These are phyloP conservation scores for Amaranthus palmeri DNA, from an alignment of 148 eudicot species.

Conservation along the genomic window DNA sequence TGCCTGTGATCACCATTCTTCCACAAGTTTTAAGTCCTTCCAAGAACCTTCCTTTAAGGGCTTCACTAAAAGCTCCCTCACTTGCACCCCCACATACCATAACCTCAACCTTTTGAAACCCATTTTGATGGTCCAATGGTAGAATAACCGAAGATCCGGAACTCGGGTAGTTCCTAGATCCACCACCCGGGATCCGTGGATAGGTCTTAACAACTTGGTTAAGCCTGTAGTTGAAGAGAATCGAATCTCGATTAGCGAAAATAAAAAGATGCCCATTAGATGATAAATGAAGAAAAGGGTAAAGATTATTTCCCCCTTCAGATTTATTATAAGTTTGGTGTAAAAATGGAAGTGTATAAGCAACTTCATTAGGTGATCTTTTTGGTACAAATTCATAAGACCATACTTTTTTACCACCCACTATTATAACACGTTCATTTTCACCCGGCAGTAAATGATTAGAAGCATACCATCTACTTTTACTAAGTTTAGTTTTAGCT, in stretches of 20 bases:
- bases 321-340: slow-evolving; percentile 27
- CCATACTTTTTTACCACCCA: slow-evolving; percentile 46
- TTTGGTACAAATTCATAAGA: slow-evolving; percentile 54
- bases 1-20: slow-evolving; percentile 53
- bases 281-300: slow-evolving; percentile 55
- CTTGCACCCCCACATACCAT: slow-evolving; percentile 68
- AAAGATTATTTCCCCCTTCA: slow-evolving; percentile 41
- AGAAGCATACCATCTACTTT: slow-evolving; percentile 51
- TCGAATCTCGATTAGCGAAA: slow-evolving; percentile 57
- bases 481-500: slow-evolving; percentile 13
- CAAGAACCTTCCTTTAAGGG: slow-evolving; percentile 28
- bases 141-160: slow-evolving; percentile 56
- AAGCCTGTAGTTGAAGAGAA: slow-evolving; percentile 41
- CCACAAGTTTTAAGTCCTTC: slow-evolving; percentile 42
- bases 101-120: slow-evolving; percentile 41
- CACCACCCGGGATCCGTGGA: slow-evolving; percentile 49
- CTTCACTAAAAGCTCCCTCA: slow-evolving; percentile 35
- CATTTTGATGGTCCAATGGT: slow-evolving; percentile 36
- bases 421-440: slow-evolving; percentile 41
- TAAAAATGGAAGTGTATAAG: slow-evolving; percentile 40
- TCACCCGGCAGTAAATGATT: slow-evolving; percentile 36
- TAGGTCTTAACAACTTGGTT: slow-evolving; percentile 39
- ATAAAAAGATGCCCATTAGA: slow-evolving; percentile 53
- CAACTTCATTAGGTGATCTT: background rate
- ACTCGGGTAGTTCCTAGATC: slow-evolving; percentile 52